Percentiles rank a stretch among this genome's conserved stretches.
phyloP scores from a whole-genome alignment of 2,329 filamentous ascomycete species.

The Sporothrix sp. region DNA sequence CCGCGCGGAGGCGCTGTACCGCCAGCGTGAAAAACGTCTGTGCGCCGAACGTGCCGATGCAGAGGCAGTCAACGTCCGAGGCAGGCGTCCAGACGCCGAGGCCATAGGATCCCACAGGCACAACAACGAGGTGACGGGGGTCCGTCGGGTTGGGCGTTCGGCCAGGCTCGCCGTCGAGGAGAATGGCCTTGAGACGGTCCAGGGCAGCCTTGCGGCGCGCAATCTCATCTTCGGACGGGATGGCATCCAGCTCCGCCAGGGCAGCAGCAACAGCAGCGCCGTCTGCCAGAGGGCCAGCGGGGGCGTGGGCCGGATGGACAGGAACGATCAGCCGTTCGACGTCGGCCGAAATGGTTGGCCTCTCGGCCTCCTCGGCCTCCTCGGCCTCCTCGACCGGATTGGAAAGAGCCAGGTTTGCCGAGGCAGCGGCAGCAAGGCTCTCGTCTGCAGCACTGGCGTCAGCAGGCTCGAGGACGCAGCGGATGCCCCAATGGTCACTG shows the following conservation, averaged over 20 bases:
- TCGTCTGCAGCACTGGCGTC: not conserved
- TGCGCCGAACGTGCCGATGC: slow-evolving; percentile 51
- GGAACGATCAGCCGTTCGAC: slow-evolving; percentile 23
- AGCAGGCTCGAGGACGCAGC: slow-evolving; percentile 30
- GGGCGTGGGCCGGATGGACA: slow-evolving; percentile 26
- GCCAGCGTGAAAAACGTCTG: slow-evolving; percentile 53
- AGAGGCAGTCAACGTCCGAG: slow-evolving; percentile 58
- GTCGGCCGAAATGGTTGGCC: slow-evolving; percentile 10
- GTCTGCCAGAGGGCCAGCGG: slow-evolving; percentile 23
- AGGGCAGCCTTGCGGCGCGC: slow-evolving; percentile 10
- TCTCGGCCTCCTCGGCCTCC: slow-evolving; percentile 2
- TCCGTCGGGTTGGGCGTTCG: not conserved
- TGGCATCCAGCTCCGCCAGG: slow-evolving; percentile 29
- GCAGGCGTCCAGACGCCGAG: slow-evolving; percentile 50
- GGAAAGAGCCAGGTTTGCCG: not conserved
- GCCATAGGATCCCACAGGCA: slow-evolving; percentile 57
- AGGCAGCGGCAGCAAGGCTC: not conserved
- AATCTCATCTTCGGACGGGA: slow-evolving; percentile 39
- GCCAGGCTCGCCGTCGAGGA: not conserved
- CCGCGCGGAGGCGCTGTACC: slow-evolving; percentile 37
- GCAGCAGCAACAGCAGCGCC: slow-evolving; percentile 28
- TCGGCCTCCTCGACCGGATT: no score
- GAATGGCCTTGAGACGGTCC: slow-evolving; percentile 14
- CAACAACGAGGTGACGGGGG: slow-evolving; percentile 35
- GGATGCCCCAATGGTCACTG: slow-evolving; percentile 52